A percentile compares a stretch with the other conserved stretches of the same genome.
phyloP scores from a whole-genome alignment of 163 green algal species.

The Scenedesmus sp. region DNA sequence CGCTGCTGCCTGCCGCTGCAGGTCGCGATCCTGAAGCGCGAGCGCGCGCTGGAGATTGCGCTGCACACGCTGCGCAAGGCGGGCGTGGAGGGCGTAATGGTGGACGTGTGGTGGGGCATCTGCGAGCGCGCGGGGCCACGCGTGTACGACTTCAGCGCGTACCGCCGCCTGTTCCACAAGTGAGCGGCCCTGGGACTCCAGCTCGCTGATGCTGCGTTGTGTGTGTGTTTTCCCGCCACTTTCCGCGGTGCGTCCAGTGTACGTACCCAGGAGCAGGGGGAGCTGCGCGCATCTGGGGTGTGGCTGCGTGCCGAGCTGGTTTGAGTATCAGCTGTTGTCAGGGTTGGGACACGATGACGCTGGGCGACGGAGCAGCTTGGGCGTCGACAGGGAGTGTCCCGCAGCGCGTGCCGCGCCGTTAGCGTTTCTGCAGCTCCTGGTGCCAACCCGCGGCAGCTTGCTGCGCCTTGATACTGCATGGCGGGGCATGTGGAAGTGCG shows the following conservation, averaged over 20 bases:
- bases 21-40: conserved; percentile 83
- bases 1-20: not conserved
- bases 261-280: too few relatives aligned
- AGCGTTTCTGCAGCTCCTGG: too few relatives aligned
- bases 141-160: conserved; percentile 95
- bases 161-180: conserved; percentile 92
- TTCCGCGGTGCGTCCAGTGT: not conserved
- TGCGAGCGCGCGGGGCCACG: conserved; percentile 87
- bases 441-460: not conserved
- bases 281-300: too few relatives aligned
- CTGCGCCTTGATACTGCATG: not conserved
- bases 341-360: too few relatives aligned
- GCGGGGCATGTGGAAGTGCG: too few relatives aligned
- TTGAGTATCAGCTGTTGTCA: too few relatives aligned
- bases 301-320: too few relatives aligned
- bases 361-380: too few relatives aligned
- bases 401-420: too few relatives aligned
- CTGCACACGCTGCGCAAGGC: conserved; percentile 86
- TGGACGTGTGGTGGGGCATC: conserved; percentile 99
- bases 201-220: not conserved
- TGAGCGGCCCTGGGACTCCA: not conserved
- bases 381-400: too few relatives aligned
- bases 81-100: conserved; percentile 97
- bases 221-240: too few relatives aligned
- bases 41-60: conserved; percentile 87